Conservation (phyloP, 2,329 filamentous ascomycete species). For the Cordyceps sp. region DNA sequence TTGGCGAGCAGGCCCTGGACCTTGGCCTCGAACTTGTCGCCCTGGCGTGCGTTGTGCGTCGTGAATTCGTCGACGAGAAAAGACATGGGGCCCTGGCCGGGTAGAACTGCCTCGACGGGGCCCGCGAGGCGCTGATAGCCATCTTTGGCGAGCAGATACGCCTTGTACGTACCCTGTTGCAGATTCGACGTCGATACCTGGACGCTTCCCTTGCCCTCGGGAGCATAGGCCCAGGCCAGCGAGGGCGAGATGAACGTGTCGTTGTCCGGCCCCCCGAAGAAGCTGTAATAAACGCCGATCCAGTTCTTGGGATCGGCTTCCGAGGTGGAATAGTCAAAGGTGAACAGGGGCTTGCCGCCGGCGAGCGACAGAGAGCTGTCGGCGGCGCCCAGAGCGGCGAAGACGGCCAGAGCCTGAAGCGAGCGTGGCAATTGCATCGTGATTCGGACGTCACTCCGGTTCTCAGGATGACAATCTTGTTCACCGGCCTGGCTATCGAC, state of each 20-base stretch:
- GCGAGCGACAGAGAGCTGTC: slow-evolving; percentile 4
- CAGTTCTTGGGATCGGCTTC: slow-evolving; percentile 16
- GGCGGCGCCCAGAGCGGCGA: neutral
- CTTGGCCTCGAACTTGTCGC: slow-evolving; percentile 14
- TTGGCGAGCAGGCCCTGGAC: slow-evolving; percentile 16
- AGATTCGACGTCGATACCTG: slow-evolving; percentile 9
- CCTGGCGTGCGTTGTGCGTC: slow-evolving; percentile 18
- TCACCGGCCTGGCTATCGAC: too few relatives aligned
- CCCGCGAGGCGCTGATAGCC: slow-evolving; percentile 19
- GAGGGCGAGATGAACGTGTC: slow-evolving; percentile 11
- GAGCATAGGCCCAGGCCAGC: slow-evolving; percentile 17
- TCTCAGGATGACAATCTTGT: too few relatives aligned
- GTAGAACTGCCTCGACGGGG: slow-evolving; percentile 13
- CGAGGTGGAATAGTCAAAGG: slow-evolving; percentile 17
- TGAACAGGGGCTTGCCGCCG: slow-evolving; percentile 8
- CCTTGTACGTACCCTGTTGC: slow-evolving; percentile 15
- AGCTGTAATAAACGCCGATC: slow-evolving; percentile 18
- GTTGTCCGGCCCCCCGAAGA: slow-evolving; percentile 17
- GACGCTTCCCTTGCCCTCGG: slow-evolving; percentile 10
- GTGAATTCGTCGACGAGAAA: slow-evolving; percentile 15
- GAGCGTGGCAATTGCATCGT: too few relatives aligned
- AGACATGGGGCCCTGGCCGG: slow-evolving; percentile 6
- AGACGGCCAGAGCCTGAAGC: neutral
- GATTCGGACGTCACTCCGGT: too few relatives aligned
- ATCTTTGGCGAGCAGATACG: slow-evolving; percentile 18